phyloP scores from a whole-genome alignment of 768 basidiomycete genomes.

The Jaapia argillacea region DNA sequence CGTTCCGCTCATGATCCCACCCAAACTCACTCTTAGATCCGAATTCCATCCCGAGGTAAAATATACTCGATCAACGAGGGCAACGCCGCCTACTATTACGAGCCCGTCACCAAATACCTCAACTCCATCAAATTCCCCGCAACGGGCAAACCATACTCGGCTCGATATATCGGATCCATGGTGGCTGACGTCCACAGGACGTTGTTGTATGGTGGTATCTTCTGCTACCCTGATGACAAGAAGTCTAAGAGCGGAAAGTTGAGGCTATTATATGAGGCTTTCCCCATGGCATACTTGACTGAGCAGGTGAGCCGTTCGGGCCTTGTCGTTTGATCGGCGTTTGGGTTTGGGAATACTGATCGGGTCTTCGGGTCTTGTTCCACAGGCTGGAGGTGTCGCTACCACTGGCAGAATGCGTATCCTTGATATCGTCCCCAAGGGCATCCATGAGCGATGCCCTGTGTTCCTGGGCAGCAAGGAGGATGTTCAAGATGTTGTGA shows the following conservation, averaged over 20 bases:
- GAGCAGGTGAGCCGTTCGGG: constrained; percentile 57
- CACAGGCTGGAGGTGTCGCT: constrained; percentile 93
- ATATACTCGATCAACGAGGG: constrained; percentile 99
- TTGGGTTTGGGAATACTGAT: constrained; percentile 10
- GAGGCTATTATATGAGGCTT: constrained; percentile 91
- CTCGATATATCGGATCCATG: constrained; percentile 97
- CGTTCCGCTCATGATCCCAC: not conserved
- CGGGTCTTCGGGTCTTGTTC: too few relatives aligned
- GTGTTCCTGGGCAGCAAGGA: constrained; percentile 92
- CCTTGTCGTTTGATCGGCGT: not conserved
- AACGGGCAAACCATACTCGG: constrained; percentile 78
- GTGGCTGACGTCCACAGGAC: constrained; percentile 98
- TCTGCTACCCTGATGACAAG: constrained; percentile 97
- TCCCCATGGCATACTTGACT: constrained; percentile 93
- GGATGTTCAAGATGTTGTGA: constrained; percentile 84
- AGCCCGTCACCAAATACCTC: constrained; percentile 72
- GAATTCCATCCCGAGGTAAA: constrained; percentile 89
- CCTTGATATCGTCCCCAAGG: constrained; percentile 79
- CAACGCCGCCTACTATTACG: constrained; percentile 89
- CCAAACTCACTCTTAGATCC: constrained; percentile 44
- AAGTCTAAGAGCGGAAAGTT: constrained; percentile 96
- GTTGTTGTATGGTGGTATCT: constrained; percentile 94
- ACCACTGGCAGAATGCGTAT: constrained; percentile 94
- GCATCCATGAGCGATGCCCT: constrained; percentile 86
- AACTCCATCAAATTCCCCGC: constrained; percentile 88